These are phyloP conservation scores for Striga hermonthica DNA, from an alignment of 305 asterid species.

Conservation along the genomic window DNA sequence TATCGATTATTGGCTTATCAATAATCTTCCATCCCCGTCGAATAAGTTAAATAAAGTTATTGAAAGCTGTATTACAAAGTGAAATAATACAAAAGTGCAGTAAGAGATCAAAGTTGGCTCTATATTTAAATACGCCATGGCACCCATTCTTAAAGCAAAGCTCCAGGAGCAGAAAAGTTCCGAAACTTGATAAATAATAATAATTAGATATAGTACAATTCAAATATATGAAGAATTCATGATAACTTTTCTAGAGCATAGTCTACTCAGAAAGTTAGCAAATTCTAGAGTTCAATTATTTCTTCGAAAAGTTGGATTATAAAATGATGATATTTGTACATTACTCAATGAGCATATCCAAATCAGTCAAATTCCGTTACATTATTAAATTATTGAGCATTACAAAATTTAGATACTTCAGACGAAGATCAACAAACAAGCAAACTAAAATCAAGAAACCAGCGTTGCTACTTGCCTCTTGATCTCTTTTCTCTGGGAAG, in stretches of 20 bases:
- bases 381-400: background rate
- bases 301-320: background rate
- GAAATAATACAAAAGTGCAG: background rate
- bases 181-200: background rate
- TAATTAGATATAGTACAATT: background rate
- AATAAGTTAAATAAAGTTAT: background rate
- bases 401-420: background rate
- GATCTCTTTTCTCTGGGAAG: conserved; percentile 69
- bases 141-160: background rate
- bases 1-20: background rate
- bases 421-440: conserved; percentile 9
- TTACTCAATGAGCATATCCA: background rate
- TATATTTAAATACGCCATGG: background rate
- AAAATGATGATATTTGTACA: background rate
- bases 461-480: conserved; percentile 47
- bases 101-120: background rate
- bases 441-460: conserved; percentile 24
- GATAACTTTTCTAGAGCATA: background rate
- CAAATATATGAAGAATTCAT: background rate
- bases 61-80: background rate
- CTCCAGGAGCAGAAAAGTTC: conserved; percentile 1
- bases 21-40: background rate
- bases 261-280: background rate
- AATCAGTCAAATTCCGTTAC: background rate
- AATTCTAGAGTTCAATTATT: background rate